Conservation (phyloP, 2,329 filamentous ascomycete genomes). For the Talaromyces atroroseus region DNA sequence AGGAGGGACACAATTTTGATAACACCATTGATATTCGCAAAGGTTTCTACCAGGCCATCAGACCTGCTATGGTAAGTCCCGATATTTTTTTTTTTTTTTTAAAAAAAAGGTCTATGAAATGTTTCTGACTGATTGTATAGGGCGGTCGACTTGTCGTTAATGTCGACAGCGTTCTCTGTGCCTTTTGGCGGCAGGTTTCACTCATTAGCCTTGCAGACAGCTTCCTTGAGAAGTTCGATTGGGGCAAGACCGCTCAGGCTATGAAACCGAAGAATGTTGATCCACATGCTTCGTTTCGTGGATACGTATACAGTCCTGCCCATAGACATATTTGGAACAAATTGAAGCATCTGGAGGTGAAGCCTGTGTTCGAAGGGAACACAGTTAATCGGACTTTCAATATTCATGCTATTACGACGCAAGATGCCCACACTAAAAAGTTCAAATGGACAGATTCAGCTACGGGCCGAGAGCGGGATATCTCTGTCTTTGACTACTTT, state of each 20-base stretch:
- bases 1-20: conserved; percentile 52
- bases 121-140: conserved; percentile 29
- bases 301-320: conserved; percentile 5
- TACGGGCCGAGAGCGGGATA: conserved; percentile 39
- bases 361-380: conserved; percentile 31
- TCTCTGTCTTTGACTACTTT: conserved; percentile 58
- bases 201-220: conserved; percentile 32
- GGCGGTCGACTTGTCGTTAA: conserved; percentile 70
- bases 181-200: conserved; percentile 65
- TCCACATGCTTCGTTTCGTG: not conserved
- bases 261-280: conserved; percentile 20
- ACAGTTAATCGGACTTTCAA: conserved; percentile 41
- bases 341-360: conserved; percentile 34
- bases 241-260: conserved; percentile 25
- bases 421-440: conserved; percentile 39
- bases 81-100: conserved; percentile 6
- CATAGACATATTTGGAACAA: conserved; percentile 20
- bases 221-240: conserved; percentile 27
- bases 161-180: conserved; percentile 84
- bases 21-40: conserved; percentile 72
- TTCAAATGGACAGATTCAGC: conserved; percentile 37
- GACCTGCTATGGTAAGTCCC: conserved; percentile 59
- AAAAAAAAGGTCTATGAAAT: not conserved
- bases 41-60: conserved; percentile 81
- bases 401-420: conserved; percentile 46